Evolutionary conservation across 2,329 filamentous ascomycete genomes (phyloP), one percentile per base, ranked within the genome.

Genomic region (Cladosporium sp.): DNA sequence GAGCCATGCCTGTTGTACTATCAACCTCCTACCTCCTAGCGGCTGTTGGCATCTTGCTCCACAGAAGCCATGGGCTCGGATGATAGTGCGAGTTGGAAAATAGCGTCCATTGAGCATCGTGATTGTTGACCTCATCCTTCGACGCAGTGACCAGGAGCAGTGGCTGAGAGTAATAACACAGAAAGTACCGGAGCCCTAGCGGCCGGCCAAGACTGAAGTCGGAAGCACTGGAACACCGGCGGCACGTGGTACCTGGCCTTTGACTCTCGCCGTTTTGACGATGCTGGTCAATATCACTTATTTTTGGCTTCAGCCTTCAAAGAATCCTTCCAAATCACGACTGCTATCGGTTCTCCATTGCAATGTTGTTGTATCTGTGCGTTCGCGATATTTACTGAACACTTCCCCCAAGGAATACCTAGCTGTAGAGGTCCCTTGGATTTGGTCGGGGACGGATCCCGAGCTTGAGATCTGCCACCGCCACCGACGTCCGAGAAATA

Each of bases 71-170:
- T 25, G 30, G 48, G 49, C 43, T 63, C 59, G 48, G 59, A 63
- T n/a, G 39, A 46, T n/a, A 34, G 43, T 63, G 60, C 49, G 23
- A 56, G 39, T 46, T 56, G 49, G 30, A 63, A 56, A 26, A 53
- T 63, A 63, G 60, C 60, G 60, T 56, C 16, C 26, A 13, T 56
- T 26, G 28, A 51, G 8, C 26, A 63, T 63, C 60, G 60, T 43
- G 60, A 63, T 63, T 56, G 49, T 63, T 48, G 60, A 58, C 49
- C 49, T 54, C 36, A 54, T 63, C 60, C 49, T 56, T 63, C 60
- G 18, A 62, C 21, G 60, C 59, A 34, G 59, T 62, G 59, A 48
- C 59, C 48, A 48, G 59, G 59, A 53, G 48, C 25, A 34, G 30
- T 63, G 32, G 58, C 58, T 43, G 60, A 56, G 25, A 56, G 54